Base-by-base conservation (phyloP, 139 green algal species). In the Auxenochlorella pyrenoidosa region DNA sequence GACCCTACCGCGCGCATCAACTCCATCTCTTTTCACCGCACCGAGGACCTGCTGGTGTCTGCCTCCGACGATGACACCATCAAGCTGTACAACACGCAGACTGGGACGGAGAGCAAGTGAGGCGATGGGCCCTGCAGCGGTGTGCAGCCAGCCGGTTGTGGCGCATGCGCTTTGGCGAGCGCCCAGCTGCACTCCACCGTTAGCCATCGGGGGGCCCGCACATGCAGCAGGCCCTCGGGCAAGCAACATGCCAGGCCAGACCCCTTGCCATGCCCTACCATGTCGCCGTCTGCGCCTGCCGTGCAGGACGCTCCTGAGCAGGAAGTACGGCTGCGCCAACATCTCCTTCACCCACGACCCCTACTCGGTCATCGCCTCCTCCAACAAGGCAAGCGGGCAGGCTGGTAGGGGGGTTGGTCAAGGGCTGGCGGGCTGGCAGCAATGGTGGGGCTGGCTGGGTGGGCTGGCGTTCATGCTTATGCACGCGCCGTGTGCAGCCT, bases 1-100 rank as follows among this genome's bases (percentile, higher is more conserved):
- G 91, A 94, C 10, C 85, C 86, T 71, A 60, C 66, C 1, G 85
- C n/a, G 0, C 82, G 91, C 24, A 94, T 99, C 80, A 99, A 98
- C 88, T 97, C 94, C 2, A 83, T 98, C 30, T 95, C 97, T 77
- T 99, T 99, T 79, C 96, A 98, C 86, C 87, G 94, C 19, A 95
- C 91, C 19, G 91, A 96, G 47, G 95, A 98, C 86, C 88, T 98
- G 40, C 91, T 99, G 15, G 93, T 98, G 15, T 96, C 95, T 34
- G 94, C 90, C 21, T 86, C 90, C 4, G 94, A 98, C 60, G 97
- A 99, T 84, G 95, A 98, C 82, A 87, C 89, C 21, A 96, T 99
- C 59, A 88, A 90, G 5, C 19, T 98, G 6, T 98, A 97, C 89
- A 93, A 97, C 93, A 97, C 94, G 26, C 82, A 92, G 26, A 85